Evolutionary conservation across 768 basidiomycete genomes (phyloP), one percentile per base, ranked within the genome.

Genomic region (Russula earlei): DNA sequence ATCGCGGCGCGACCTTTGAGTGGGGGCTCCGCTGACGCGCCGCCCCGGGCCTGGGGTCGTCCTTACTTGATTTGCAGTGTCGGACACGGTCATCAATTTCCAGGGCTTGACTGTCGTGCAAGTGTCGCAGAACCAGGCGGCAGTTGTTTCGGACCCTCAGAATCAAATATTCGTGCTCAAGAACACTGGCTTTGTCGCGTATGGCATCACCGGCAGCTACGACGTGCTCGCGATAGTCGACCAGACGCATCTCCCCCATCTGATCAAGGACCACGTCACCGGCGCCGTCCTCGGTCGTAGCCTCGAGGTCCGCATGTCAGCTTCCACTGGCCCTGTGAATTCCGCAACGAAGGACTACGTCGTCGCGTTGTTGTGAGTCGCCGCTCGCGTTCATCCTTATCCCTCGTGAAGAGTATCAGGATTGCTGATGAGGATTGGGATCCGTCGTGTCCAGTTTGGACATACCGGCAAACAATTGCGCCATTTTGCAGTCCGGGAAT

Each of bases 401-500:
- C 46, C 62, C 20, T 15, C n/a, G n/a, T 17, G 7, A 31, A 15
- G 33, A 49, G 24, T 22, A 40, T n/a, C n/a, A n/a, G n/a, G n/a
- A n/a, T 19, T 45, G 33, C 22, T 38, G 43, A 53, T 20, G 43
- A 44, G 31, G 9, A 19, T 2, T 2, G 44, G 44, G 47, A 34
- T 5, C 33, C 38, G n/a, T 43, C 38, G 61, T 36, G n/a, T 34
- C 15, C 55, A 88, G 85, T 72, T 69, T 90, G 66, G 83, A 89
- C 61, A 87, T 90, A 46, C 89, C 89, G 7, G 89, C 89, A 25
- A 90, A 81, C 64, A 91, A 91, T 66, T 91, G 89, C 64, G 90
- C 87, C 36, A 86, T 91, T 55, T 74, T 91, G 46, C 90, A 91
- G 67, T 77, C 80, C 15, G 87, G 85, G 15, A 85, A 91, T 62